Evolutionary conservation across 2,329 filamentous ascomycete genomes (phyloP), one percentile per base, ranked within the genome.

Genomic region (Diaporthe sp.): DNA sequence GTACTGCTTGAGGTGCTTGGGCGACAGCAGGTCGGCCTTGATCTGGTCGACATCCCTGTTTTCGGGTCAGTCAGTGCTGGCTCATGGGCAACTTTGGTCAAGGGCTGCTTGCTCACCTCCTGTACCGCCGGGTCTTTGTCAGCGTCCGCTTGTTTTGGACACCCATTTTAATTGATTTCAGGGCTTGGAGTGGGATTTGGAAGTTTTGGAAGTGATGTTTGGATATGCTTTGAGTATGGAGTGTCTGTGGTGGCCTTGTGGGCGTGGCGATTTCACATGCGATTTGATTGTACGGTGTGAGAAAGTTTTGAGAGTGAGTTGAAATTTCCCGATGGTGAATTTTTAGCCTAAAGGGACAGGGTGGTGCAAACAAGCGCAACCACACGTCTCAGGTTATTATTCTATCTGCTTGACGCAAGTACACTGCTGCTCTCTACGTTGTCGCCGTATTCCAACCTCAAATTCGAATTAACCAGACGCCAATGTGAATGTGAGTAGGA

Each of bases 41-140:
- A 98, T 92, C 86, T 98, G 96, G 85, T 99, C 97, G 81, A 98
- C 89, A 84, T 98, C 96, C 84, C 97, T 97, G 81, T 4, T 61
- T 25, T 19, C 17, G 49, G 31, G 28, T 39, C 71, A 73, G 77
- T 79, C 71, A 79, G 74, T 75, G 71, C 17, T 10, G 55, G 34
- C 46, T 73, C 71, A 57, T 55, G 37, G 37, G 10, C 37, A 10
- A 4, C 13, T 15, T 34, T 70, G 65, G 49, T 53, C 25, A 37
- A 68, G 49, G 61, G 72, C n/a, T 58, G 76, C 84, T 74, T 85
- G 75, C 84, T 75, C 85, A 93, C 93, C 93, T 91, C 28, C 90
- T 92, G 81, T 92, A 91, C 78, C 93, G 90, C 84, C 94, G 91
- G 4, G 93, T 96, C 86, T 96, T 96, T 74, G 91, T 92, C 78